phyloP scores from a whole-genome alignment of 805 yeast species.

The Spathaspora arborariae region DNA sequence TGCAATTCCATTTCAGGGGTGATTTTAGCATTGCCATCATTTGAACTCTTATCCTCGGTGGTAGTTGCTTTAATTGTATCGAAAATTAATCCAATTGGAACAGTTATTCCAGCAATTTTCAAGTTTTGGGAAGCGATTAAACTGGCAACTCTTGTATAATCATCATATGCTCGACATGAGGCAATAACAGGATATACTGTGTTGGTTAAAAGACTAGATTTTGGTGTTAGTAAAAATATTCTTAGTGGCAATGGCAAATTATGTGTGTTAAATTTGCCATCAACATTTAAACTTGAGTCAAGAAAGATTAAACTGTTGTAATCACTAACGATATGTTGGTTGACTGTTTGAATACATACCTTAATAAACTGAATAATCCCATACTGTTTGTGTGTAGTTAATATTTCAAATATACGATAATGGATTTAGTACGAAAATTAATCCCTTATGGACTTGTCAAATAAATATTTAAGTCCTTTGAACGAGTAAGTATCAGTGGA shows the following conservation, averaged over 20 bases:
- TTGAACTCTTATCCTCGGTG: slow-evolving; percentile 5
- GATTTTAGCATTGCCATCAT: slow-evolving; percentile 5
- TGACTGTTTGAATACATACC: slow-evolving; percentile 12
- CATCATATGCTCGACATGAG: slow-evolving; percentile 53
- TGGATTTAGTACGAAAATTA: not conserved
- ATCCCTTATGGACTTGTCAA: no score
- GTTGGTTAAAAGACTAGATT: slow-evolving; percentile 34
- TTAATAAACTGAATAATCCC: slow-evolving; percentile 17
- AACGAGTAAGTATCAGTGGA: not conserved
- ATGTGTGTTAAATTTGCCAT: not conserved
- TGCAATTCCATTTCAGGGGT: slow-evolving; percentile 15
- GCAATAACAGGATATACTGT: slow-evolving; percentile 58
- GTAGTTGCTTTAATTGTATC: not conserved
- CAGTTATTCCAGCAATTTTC: slow-evolving; percentile 38
- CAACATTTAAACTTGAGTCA: not conserved
- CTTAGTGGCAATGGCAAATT: not conserved
- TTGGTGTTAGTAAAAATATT: slow-evolving; percentile 6
- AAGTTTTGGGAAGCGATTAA: slow-evolving; percentile 25
- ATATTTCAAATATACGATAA: not conserved
- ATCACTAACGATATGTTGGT: not conserved
- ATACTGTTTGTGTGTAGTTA: not conserved
- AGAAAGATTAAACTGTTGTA: not conserved
- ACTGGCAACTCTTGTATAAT: slow-evolving; percentile 30
- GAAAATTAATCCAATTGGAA: slow-evolving; percentile 11
- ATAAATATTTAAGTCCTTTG: no score